Evolutionary conservation across 768 basidiomycete genomes (phyloP).

Genomic region (Lentinula sp.): DNA sequence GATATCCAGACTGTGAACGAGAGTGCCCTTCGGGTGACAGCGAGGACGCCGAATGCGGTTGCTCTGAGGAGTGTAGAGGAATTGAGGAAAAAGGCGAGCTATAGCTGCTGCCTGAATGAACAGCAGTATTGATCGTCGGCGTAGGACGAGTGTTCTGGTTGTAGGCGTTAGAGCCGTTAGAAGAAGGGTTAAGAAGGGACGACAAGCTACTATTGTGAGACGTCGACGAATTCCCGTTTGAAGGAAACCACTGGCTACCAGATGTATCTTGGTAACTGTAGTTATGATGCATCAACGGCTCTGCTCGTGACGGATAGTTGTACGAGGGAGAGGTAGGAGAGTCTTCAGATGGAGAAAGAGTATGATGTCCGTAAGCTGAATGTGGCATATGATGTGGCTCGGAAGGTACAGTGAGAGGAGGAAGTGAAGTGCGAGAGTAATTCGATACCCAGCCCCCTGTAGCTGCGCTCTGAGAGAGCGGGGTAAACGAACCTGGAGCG

Average conservation of each 20-base stretch:
- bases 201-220: slow-evolving; percentile 71
- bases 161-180: slow-evolving; percentile 29
- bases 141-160: slow-evolving; percentile 46
- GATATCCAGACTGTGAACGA: slow-evolving; percentile 82
- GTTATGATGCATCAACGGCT: slow-evolving; percentile 11
- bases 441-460: slow-evolving; percentile 52
- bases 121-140: slow-evolving; percentile 65
- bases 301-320: slow-evolving; percentile 24
- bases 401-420: slow-evolving; percentile 79
- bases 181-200: slow-evolving; percentile 69
- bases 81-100: slow-evolving; percentile 64
- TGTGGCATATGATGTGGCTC: slow-evolving; percentile 51
- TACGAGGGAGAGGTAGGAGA: slow-evolving; percentile 45
- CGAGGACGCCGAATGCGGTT: slow-evolving; percentile 53
- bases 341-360: slow-evolving; percentile 60
- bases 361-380: slow-evolving; percentile 22
- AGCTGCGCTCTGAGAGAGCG: slow-evolving; percentile 41
- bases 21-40: slow-evolving; percentile 76
- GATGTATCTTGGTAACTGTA: slow-evolving; percentile 57
- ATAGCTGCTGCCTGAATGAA: slow-evolving; percentile 26
- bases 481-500: slow-evolving; percentile 75
- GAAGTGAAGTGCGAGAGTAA: slow-evolving; percentile 61
- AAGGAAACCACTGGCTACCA: slow-evolving; percentile 49
- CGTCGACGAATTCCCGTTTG: slow-evolving; percentile 38
- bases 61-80: slow-evolving; percentile 55